A percentile compares a stretch with the other conserved stretches of the same genome.
These are phyloP conservation scores for Dactylonectria macrodidyma DNA, from an alignment of 2,329 filamentous ascomycete genomes.

Conservation along the genomic window DNA sequence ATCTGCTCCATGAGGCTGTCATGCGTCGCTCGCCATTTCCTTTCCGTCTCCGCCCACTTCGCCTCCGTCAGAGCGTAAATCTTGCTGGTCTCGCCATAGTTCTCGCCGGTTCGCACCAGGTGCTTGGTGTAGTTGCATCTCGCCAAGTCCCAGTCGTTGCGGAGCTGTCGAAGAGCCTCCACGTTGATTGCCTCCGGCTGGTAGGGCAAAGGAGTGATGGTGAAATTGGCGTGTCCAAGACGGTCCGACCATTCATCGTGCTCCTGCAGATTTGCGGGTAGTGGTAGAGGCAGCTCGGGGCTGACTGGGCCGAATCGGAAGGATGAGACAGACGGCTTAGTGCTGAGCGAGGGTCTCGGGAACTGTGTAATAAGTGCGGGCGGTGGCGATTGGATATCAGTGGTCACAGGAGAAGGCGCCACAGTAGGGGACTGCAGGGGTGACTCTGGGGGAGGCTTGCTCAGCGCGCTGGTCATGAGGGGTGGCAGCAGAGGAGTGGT, in stretches of 20 bases:
- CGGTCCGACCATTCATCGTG: constrained; percentile 87
- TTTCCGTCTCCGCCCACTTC: constrained; percentile 89
- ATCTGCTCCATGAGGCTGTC: constrained; percentile 73
- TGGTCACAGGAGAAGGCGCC: constrained; percentile 65
- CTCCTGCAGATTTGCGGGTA: constrained; percentile 77
- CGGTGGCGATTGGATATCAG: constrained; percentile 56
- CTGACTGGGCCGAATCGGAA: constrained; percentile 76
- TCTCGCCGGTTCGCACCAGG: constrained; percentile 87
- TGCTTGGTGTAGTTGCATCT: constrained; percentile 91
- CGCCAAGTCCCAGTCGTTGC: constrained; percentile 86
- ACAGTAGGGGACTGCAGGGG: constrained; percentile 90
- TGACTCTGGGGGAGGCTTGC: constrained; percentile 75
- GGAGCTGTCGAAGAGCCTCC: constrained; percentile 72
- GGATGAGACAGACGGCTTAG: constrained; percentile 83
- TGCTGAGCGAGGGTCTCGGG: constrained; percentile 77
- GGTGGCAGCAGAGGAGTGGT: constrained; percentile 90
- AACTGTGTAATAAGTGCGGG: constrained; percentile 67
- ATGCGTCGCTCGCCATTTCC: constrained; percentile 79
- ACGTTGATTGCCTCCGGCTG: constrained; percentile 74
- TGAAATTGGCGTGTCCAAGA: constrained; percentile 95
- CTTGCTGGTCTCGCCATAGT: constrained; percentile 91
- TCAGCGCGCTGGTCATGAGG: constrained; percentile 74
- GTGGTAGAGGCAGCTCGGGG: constrained; percentile 67
- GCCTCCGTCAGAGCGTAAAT: constrained; percentile 88
- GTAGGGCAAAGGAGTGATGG: constrained; percentile 87